These are phyloP conservation scores for Xylariaceae sp. DNA, from an alignment of 2,329 filamentous ascomycete species.

Conservation along the genomic window DNA sequence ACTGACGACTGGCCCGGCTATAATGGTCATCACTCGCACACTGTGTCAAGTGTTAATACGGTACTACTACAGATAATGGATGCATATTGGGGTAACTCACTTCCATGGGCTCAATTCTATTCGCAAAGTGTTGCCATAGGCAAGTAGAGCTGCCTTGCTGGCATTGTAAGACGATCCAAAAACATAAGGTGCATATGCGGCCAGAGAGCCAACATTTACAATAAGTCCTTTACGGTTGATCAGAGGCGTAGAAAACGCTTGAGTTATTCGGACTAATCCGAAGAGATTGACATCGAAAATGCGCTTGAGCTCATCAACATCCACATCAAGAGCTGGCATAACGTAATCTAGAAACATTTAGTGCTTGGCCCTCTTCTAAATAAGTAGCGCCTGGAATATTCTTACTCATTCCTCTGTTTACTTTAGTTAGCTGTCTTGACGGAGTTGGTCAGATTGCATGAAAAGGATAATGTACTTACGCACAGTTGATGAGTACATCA, in stretches of 20 bases:
- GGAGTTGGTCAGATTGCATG: not conserved
- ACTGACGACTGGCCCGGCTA: constrained; percentile 26
- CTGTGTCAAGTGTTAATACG: not conserved
- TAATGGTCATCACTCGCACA: constrained; percentile 21
- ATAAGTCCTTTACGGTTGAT: constrained; percentile 21
- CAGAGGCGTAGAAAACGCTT: constrained; percentile 16
- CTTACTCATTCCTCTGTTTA: constrained; percentile 14
- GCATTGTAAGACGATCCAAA: constrained; percentile 29
- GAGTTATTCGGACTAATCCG: constrained; percentile 17
- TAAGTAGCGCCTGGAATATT: no score
- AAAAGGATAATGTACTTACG: constrained; percentile 17
- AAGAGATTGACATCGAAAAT: constrained; percentile 30
- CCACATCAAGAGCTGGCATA: constrained; percentile 24
- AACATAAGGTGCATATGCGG: constrained; percentile 25
- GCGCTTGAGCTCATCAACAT: constrained; percentile 16
- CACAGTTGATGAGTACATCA: constrained; percentile 27
- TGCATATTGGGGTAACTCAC: constrained; percentile 3
- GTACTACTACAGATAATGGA: not conserved
- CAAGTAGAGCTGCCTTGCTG: constrained; percentile 28
- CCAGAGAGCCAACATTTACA: constrained; percentile 21
- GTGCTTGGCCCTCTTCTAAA: not conserved
- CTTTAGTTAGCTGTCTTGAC: not conserved
- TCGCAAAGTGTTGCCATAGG: constrained; percentile 25
- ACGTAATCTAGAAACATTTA: constrained; percentile 18
- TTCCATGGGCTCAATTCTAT: constrained; percentile 27